Conservation (phyloP, 2,329 filamentous ascomycete genomes). For the Phoma herbarum region DNA sequence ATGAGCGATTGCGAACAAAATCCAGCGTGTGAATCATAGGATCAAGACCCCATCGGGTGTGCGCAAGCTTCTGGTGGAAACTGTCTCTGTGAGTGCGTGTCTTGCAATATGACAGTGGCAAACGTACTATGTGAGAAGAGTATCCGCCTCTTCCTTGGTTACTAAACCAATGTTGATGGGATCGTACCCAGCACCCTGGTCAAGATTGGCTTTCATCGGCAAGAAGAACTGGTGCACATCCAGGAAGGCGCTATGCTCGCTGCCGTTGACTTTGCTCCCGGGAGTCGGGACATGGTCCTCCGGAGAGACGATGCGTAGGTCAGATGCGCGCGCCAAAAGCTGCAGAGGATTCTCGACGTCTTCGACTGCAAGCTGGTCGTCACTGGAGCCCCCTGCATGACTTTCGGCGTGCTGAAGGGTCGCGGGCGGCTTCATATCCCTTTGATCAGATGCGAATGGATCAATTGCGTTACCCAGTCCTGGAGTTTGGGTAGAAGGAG, state of each 20-base stretch:
- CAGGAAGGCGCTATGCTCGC: constrained; percentile 53
- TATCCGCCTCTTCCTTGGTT: constrained; percentile 69
- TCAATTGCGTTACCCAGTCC: constrained; percentile 6
- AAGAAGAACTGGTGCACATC: constrained; percentile 73
- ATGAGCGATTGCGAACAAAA: constrained; percentile 73
- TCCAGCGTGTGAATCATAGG: constrained; percentile 70
- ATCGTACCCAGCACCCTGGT: constrained; percentile 71
- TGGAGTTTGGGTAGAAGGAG: constrained; percentile 2
- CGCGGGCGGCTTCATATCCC: constrained; percentile 26
- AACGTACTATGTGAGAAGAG: constrained; percentile 71
- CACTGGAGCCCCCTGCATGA: constrained; percentile 41
- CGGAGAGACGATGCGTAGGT: constrained; percentile 48
- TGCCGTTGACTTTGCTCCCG: constrained; percentile 37
- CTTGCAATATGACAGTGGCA: not conserved
- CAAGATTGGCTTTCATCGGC: constrained; percentile 68
- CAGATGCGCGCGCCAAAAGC: constrained; percentile 73
- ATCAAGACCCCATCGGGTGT: constrained; percentile 78
- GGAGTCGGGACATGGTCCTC: constrained; percentile 41
- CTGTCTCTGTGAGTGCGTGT: constrained; percentile 48
- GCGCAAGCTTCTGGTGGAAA: constrained; percentile 74
- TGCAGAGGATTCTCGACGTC: constrained; percentile 80
- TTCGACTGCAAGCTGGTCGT: constrained; percentile 63
- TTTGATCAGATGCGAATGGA: constrained; percentile 11
- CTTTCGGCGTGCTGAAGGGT: constrained; percentile 29
- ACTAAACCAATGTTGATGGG: constrained; percentile 76